Evolutionary conservation across 257 asterid genomes (phyloP).

Genomic region (Solanum paucissectum): DNA sequence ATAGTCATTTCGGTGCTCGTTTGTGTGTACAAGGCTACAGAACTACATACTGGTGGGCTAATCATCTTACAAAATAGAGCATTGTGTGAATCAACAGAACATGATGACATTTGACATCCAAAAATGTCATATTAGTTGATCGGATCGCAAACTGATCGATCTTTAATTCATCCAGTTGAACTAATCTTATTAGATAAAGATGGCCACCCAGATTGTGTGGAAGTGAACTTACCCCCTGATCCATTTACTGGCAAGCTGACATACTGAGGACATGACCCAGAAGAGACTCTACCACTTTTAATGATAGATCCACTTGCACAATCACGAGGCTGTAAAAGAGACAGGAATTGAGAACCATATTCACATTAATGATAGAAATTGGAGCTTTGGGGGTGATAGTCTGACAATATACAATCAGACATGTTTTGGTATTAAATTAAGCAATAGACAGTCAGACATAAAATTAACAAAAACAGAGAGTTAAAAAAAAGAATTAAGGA

Average conservation of each 20-base stretch:
- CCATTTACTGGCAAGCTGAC: conserved; percentile 60
- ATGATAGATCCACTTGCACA: conserved; percentile 31
- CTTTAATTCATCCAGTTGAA: background rate
- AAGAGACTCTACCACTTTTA: conserved; percentile 21
- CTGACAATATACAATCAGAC: background rate
- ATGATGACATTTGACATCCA: background rate
- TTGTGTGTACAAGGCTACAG: background rate
- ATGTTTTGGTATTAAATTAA: background rate
- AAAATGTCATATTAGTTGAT: background rate
- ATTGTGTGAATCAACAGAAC: background rate
- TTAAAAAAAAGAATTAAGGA: background rate
- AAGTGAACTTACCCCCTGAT: conserved; percentile 34
- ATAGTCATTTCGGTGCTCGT: background rate
- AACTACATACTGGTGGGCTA: background rate
- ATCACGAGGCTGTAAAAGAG: conserved; percentile 74
- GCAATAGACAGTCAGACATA: background rate
- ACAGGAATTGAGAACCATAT: background rate
- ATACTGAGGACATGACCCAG: conserved; percentile 51
- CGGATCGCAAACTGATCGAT: background rate
- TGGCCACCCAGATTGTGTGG: background rate
- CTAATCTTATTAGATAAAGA: background rate
- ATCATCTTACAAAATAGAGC: background rate
- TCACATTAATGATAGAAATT: background rate
- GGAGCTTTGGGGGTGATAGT: background rate
- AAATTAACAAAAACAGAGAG: background rate